Evolutionary conservation across 2,329 filamentous ascomycete genomes (phyloP), one percentile per base, ranked within the genome.

Genomic region (Colletotrichum musicola): DNA sequence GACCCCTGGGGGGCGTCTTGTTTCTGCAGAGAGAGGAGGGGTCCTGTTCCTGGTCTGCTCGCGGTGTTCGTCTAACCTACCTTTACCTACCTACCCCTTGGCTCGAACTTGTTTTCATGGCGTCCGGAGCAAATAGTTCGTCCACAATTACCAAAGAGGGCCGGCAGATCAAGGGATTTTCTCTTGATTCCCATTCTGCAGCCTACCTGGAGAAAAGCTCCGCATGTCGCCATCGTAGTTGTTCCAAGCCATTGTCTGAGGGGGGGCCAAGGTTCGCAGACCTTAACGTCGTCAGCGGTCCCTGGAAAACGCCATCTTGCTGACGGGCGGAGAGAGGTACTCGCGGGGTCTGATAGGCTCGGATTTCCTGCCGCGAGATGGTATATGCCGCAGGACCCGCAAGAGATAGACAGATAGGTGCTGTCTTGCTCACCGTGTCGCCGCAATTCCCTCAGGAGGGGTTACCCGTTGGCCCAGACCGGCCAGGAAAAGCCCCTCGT

Each of bases 151-250:
- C 38, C 18, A 47, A 18, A 16, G 16, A 14, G 49, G 13, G 35
- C 46, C 50, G 13, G 49, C 59, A 62, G 59, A 62, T 62, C 59
- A 62, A 62, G 49, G 59, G 59, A 27, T 18, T 62, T 18, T 62
- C 38, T 44, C 59, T 20, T 20, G 38, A 54, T 62, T 35, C 3
- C 25, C 49, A n/a, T 25, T 46, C 50, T 62, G 30, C 25, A 54
- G 49, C 22, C 49, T 44, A 25, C 22, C 18, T 35, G 20, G 16
- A 40, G 16, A 40, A 54, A 53, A 53, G 46, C 50, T 40, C 47
- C 30, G 47, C 46, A 20, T 54, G 9, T 53, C n/a, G 49, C 59
- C 20, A 54, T 46, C 35, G 30, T 46, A 22, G 18, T 14, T 20
- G 18, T 14, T 20, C 22, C 40, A 53, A 62, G 57, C 35, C 49